phyloP scores from a whole-genome alignment of 2,329 filamentous ascomycete species.

The Aspergillus tamarii region DNA sequence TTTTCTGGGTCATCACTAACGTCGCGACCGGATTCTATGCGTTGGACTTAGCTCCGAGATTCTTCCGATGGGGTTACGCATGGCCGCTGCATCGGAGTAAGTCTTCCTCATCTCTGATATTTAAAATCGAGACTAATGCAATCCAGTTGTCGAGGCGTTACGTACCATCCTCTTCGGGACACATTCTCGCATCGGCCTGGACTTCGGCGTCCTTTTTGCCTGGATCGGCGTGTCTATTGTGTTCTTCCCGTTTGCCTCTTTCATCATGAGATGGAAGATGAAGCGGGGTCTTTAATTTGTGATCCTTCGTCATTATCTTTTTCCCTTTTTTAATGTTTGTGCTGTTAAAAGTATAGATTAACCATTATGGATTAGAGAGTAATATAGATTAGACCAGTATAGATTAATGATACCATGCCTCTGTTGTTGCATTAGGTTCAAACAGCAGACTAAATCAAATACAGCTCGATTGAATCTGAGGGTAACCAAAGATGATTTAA shows the following conservation, averaged over 20 bases:
- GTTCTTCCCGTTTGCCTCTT: slow-evolving; percentile 33
- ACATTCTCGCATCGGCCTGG: slow-evolving; percentile 60
- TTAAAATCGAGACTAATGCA: background rate
- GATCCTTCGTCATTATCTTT: background rate
- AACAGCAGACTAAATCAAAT: too few relatives aligned
- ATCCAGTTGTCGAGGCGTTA: slow-evolving; percentile 59
- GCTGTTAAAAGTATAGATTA: background rate
- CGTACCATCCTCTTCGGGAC: slow-evolving; percentile 65
- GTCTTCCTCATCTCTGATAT: slow-evolving; percentile 16
- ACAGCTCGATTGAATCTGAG: too few relatives aligned
- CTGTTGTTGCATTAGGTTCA: too few relatives aligned
- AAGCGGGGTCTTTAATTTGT: slow-evolving; percentile 24
- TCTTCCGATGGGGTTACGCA: slow-evolving; percentile 66
- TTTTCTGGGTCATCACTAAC: slow-evolving; percentile 71
- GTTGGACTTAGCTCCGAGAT: slow-evolving; percentile 60
- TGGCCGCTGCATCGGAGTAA: slow-evolving; percentile 64
- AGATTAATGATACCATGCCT: background rate
- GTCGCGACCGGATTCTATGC: slow-evolving; percentile 64
- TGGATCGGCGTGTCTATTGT: slow-evolving; percentile 48
- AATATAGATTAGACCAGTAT: background rate
- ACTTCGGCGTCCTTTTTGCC: slow-evolving; percentile 63
- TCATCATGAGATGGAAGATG: slow-evolving; percentile 38
- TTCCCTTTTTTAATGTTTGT: background rate
- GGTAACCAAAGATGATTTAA: too few relatives aligned
- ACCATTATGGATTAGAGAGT: background rate